Evolutionary conservation across 768 basidiomycete species (phyloP).

Genomic region (Holtermanniella nyarrowii): DNA sequence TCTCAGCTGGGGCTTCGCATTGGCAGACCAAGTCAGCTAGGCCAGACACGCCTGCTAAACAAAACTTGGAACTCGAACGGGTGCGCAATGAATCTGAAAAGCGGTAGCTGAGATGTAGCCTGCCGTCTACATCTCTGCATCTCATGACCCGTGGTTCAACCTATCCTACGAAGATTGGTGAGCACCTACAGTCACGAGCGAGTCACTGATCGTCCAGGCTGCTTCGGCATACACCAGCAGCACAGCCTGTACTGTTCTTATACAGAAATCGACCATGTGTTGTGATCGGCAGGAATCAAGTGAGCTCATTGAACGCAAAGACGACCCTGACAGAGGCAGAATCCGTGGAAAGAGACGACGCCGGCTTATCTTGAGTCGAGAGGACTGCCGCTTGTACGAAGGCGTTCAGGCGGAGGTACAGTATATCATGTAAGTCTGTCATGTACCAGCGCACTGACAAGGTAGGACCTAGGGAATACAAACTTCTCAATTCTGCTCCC

Average conservation of each 20-base stretch:
- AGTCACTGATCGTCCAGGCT: slow-evolving; percentile 45
- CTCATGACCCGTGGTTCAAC: slow-evolving; percentile 78
- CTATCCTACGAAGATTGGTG: slow-evolving; percentile 84
- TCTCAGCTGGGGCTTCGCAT: too few species aligned
- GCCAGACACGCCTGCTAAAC: slow-evolving; percentile 25
- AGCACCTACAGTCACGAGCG: slow-evolving; percentile 18
- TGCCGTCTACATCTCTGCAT: slow-evolving; percentile 52
- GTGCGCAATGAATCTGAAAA: slow-evolving; percentile 6
- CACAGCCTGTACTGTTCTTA: slow-evolving; percentile 65
- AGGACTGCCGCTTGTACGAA: slow-evolving; percentile 64
- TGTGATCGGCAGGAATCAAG: slow-evolving; percentile 80
- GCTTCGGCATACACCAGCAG: slow-evolving; percentile 63
- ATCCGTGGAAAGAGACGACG: slow-evolving; percentile 96
- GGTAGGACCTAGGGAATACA: slow-evolving; percentile 88
- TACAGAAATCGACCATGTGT: slow-evolving; percentile 85
- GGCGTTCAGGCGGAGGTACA: slow-evolving; percentile 86
- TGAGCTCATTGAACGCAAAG: not conserved
- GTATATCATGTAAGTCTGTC: slow-evolving; percentile 74
- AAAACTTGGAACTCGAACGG: slow-evolving; percentile 23
- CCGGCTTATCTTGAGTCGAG: slow-evolving; percentile 49
- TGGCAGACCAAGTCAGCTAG: slow-evolving; percentile 15
- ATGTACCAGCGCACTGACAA: not conserved
- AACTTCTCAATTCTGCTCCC: slow-evolving; percentile 93
- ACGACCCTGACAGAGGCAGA: slow-evolving; percentile 45
- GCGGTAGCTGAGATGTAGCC: slow-evolving; percentile 14